phyloP scores from a whole-genome alignment of 805 yeast genomes.

The Lachancea quebecensis region DNA sequence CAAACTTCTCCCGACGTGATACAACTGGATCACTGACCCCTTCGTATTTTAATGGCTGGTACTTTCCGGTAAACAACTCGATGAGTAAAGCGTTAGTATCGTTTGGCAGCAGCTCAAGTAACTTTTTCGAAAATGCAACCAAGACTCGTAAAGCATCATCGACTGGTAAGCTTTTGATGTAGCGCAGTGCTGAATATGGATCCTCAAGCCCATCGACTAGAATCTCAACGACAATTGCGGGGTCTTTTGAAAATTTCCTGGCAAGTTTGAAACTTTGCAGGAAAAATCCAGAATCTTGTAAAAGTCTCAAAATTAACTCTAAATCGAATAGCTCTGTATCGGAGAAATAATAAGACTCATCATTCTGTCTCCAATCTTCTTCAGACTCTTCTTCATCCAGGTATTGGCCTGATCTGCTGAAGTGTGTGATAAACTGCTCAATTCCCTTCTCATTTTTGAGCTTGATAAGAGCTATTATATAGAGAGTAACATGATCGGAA shows the following conservation, averaged over 20 bases:
- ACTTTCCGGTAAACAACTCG: constrained; percentile 83
- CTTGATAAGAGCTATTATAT: constrained; percentile 75
- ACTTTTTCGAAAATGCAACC: constrained; percentile 53
- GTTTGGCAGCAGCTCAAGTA: constrained; percentile 64
- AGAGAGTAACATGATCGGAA: constrained; percentile 75
- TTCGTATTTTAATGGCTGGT: constrained; percentile 39
- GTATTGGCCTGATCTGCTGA: constrained; percentile 24
- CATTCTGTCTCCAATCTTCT: constrained; percentile 30
- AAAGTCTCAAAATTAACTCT: constrained; percentile 56
- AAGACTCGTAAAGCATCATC: constrained; percentile 73
- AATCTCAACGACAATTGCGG: constrained; percentile 69
- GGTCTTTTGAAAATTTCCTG: constrained; percentile 56
- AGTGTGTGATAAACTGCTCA: constrained; percentile 45
- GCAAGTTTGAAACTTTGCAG: constrained; percentile 65
- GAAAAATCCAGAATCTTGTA: constrained; percentile 64
- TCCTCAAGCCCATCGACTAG: constrained; percentile 59
- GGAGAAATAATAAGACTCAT: constrained; percentile 30
- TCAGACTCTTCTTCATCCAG: constrained; percentile 27
- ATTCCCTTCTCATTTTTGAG: constrained; percentile 55
- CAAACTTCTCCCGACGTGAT: constrained; percentile 6
- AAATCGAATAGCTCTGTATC: constrained; percentile 47
- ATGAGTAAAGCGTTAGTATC: constrained; percentile 78
- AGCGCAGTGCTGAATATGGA: constrained; percentile 53
- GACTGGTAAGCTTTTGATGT: constrained; percentile 58
- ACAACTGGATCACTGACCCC: constrained; percentile 5